Base-by-base conservation (phyloP, 495 filamentous ascomycete genomes). In the Neurospora sp. region DNA sequence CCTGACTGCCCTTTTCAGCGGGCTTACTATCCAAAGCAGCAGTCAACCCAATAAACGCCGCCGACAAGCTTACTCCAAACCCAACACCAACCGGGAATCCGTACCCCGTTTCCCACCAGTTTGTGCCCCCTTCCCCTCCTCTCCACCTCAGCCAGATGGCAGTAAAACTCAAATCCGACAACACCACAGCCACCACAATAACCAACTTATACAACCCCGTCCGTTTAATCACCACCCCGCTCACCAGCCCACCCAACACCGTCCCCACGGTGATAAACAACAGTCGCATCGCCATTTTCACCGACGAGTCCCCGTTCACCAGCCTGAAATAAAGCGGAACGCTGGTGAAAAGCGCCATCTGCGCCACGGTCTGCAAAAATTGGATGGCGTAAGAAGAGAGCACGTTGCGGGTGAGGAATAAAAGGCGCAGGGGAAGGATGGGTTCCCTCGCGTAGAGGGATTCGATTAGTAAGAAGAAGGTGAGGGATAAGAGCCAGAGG, bases 61-160 rank as follows among this genome's bases (percentile, higher is more conserved):
- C 72, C 11, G 74, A 76, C 8, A 76, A 39, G 9, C 38, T 39
- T 17, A 76, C 72, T 15, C 74, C 74, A 39, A 76, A 76, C 4
- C 70, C 72, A 34, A 76, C 15, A 9, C 74, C 74, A 39, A 74
- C 72, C 3, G 74, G 74, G 13, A 76, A 76, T 38, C 74, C 74
- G 13, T 74, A 76, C 3, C 71, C 36, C 1, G 74, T 76, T 37
- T 74, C 72, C 3, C 17, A 39, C 74, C 74, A 76, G 21, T 31
- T 28, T 0, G 72, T 39, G 8, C 3, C 70, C 74, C 8, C 39
- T n/a, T 15, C 21, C 2, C 45, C 48, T 15, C 48, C 48, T 6
- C 48, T 28, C 74, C 74, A 76, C 5, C 74, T 37, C 28, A 76
- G 0, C 21, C 73, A 74, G 2, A 76, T 70, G 36, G 72, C 70